Evolutionary conservation across 192 early-diverging fungal species (phyloP).

Genomic region (Mortierella alpina): DNA sequence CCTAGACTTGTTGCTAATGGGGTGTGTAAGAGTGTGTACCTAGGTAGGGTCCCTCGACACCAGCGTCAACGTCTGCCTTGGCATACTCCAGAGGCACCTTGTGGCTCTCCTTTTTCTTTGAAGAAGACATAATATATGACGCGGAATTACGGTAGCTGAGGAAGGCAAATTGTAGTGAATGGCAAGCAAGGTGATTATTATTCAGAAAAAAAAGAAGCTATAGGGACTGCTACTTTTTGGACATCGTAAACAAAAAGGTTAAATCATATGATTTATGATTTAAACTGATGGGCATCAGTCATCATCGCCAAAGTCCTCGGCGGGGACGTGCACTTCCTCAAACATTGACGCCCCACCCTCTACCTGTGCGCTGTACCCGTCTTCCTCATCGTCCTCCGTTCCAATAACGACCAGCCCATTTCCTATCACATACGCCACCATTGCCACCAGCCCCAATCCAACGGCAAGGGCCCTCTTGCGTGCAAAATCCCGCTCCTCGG

Average conservation of each 20-base stretch:
- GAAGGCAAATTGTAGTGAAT: background rate
- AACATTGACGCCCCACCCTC: background rate
- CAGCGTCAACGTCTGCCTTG: constrained; percentile 30
- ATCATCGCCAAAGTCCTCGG: background rate
- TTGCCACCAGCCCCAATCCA: constrained; percentile 55
- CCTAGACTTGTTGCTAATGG: too few relatives aligned
- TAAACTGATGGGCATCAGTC: background rate
- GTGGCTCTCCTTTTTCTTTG: constrained; percentile 43
- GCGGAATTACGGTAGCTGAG: background rate
- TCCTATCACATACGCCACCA: constrained; percentile 64
- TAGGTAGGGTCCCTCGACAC: constrained; percentile 43
- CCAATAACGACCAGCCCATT: constrained; percentile 72
- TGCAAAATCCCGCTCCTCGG: constrained; percentile 60
- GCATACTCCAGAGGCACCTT: constrained; percentile 36
- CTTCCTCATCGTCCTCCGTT: constrained; percentile 4
- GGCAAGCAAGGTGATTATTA: constrained; percentile 1
- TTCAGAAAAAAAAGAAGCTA: constrained; percentile 16
- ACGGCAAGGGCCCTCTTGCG: constrained; percentile 61
- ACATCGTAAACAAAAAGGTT: background rate
- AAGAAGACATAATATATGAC: constrained; percentile 29
- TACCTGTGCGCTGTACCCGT: background rate
- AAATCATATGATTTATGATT: background rate
- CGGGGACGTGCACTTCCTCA: background rate
- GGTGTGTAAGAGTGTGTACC: constrained; percentile 14
- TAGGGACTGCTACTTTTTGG: background rate